Base-by-base conservation (phyloP, 2,329 filamentous ascomycete genomes). In the Colletotrichum tabaci region DNA sequence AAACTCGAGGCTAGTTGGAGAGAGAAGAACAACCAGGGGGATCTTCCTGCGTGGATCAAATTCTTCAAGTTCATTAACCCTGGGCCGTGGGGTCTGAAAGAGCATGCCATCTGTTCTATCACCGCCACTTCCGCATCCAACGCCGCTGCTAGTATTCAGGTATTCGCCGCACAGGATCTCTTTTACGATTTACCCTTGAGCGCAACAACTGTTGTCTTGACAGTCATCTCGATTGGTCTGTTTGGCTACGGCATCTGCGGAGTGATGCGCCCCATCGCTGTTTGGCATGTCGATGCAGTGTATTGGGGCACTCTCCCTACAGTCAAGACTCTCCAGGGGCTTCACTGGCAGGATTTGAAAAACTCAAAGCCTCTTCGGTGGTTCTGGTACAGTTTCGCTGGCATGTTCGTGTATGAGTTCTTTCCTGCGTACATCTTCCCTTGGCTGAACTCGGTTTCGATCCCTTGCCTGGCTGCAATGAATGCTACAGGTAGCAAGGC, bases 221-320 rank as follows among this genome's bases (percentile, higher is more conserved):
- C 79, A 30, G 84, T 83, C 16, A 85, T 89, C 62, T 89, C 87
- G 0, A 88, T 89, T 50, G 86, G 86, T 0, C 76, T 89, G 2
- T 89, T 88, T 64, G 87, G 88, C 1, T 90, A 88, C 50, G 87
- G 87, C 2, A 77, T 90, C 3, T 85, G 83, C 53, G 88, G 88
- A 9, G 56, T 89, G 2, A 77, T 89, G 75, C 86, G 88, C 0
- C 87, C 87, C 0, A 82, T 89, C 47, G 82, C 83, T 2, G 87
- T 90, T 13, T 89, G 86, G 82, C 87, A 88, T 62, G 84, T 86
- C 6, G 87, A 89, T 16, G 83, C 86, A 2, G 87, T 90, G 3
- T 90, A 88, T 78, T 90, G 88, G 88, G 80, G 82, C 46, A 87
- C 81, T 7, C 76, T 89, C 4, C 87, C 87, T 0, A 85, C 83